Evolutionary conservation across 768 basidiomycete species (phyloP).

Genomic region (Tylopilus felleus): DNA sequence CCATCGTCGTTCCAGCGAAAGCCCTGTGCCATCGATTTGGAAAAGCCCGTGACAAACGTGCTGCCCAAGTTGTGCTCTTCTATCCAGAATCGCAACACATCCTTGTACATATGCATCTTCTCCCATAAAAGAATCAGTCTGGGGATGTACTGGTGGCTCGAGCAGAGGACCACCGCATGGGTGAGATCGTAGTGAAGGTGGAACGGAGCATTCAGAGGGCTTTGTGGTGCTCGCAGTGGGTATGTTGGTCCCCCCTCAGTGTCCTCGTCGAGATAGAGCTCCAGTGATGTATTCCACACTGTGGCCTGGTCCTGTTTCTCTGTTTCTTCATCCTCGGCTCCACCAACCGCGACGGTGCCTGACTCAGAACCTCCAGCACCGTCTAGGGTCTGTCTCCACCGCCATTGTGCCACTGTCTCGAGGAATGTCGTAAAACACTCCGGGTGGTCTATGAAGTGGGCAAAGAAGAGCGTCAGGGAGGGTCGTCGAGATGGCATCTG

Average conservation of each 20-base stretch:
- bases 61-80: constrained; percentile 45
- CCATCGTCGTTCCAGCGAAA: no score
- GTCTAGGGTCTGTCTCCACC: constrained; percentile 77
- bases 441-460: constrained; percentile 90
- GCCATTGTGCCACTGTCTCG: constrained; percentile 73
- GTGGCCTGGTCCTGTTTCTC: constrained; percentile 73
- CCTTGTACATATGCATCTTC: constrained; percentile 92
- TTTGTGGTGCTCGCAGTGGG: constrained; percentile 40
- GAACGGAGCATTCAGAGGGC: constrained; percentile 70
- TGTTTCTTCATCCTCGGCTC: constrained; percentile 40
- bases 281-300: constrained; percentile 94
- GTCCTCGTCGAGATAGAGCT: constrained; percentile 73
- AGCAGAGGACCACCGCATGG: constrained; percentile 94
- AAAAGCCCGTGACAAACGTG: constrained; percentile 15
- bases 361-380: constrained; percentile 18
- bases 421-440: constrained; percentile 82
- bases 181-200: constrained; percentile 77
- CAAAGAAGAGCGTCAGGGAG: constrained; percentile 85
- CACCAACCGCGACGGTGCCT: constrained; percentile 7
- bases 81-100: constrained; percentile 92
- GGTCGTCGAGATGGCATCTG: constrained; percentile 49
- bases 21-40: no score
- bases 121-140: constrained; percentile 93
- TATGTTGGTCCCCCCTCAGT: constrained; percentile 22
- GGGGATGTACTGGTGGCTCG: constrained; percentile 72